Conservation (phyloP, 2,329 filamentous ascomycete species). For the Cercospora sp. region DNA sequence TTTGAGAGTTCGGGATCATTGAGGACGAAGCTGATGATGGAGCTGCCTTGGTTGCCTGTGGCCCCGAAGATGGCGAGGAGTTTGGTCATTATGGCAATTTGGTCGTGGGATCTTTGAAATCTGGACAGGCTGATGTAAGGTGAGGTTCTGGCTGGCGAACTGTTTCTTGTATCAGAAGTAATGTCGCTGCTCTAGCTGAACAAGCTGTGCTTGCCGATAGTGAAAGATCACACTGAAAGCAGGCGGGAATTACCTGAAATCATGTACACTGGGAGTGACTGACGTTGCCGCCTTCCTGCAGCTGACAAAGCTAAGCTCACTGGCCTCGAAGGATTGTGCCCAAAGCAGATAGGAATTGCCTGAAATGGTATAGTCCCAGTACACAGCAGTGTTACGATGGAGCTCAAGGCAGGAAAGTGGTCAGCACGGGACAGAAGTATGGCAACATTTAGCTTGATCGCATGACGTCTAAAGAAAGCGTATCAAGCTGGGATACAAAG, state of each 20-base stretch:
- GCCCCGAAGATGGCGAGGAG: constrained; percentile 59
- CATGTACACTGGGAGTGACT: not conserved
- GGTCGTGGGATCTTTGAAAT: no score
- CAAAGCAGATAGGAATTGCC: not conserved
- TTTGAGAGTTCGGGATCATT: constrained; percentile 46
- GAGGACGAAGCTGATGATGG: constrained; percentile 50
- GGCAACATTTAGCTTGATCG: no score
- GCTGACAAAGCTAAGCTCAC: not conserved
- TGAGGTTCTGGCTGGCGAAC: no score
- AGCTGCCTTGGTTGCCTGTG: constrained; percentile 61
- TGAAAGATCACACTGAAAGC: no score
- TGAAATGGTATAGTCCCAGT: not conserved
- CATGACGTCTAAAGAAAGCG: no score
- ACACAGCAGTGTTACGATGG: not conserved
- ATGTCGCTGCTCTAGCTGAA: no score
- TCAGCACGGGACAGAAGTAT: no score
- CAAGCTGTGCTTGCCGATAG: no score
- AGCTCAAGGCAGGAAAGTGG: not conserved
- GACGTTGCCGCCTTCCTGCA: not conserved
- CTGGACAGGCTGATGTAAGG: no score
- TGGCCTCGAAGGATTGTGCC: not conserved
- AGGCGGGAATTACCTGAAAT: not conserved
- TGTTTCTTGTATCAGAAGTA: not conserved
- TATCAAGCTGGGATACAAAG: no score
- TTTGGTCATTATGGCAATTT: constrained; percentile 39